phyloP scores from a whole-genome alignment of 2,329 filamentous ascomycete genomes.

The Plenodomus tracheiphilus region DNA sequence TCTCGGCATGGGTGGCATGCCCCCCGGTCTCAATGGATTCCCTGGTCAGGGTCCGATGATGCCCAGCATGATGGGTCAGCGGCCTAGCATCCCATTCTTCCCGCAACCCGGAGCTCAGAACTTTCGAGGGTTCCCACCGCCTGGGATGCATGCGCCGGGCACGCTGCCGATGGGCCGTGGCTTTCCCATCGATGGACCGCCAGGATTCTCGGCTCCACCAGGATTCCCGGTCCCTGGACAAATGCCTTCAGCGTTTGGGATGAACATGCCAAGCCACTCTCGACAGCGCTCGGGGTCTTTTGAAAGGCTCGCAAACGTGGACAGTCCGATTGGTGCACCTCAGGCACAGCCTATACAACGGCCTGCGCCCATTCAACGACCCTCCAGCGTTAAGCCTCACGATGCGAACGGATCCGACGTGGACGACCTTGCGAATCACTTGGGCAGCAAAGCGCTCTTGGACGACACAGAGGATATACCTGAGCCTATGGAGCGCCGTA shows the following conservation, averaged over 20 bases:
- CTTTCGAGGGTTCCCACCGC: conserved; percentile 61
- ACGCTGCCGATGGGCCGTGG: conserved; percentile 61
- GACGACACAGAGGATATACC: conserved; percentile 63
- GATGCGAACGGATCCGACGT: conserved; percentile 57
- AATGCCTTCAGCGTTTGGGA: conserved; percentile 44
- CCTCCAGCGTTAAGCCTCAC: conserved; percentile 69
- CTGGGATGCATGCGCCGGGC: conserved; percentile 61
- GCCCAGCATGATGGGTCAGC: conserved; percentile 56
- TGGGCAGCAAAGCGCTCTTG: conserved; percentile 88
- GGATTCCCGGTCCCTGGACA: conserved; percentile 35
- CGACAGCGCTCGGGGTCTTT: conserved; percentile 73
- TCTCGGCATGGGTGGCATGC: conserved; percentile 50
- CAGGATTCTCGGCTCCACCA: conserved; percentile 45
- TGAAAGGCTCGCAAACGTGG: conserved; percentile 59
- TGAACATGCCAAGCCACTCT: conserved; percentile 63
- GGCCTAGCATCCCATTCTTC: conserved; percentile 61
- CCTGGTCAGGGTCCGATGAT: conserved; percentile 60
- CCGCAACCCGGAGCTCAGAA: conserved; percentile 55
- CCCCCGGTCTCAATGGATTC: conserved; percentile 53
- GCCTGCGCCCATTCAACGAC: conserved; percentile 85
- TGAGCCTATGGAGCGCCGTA: conserved; percentile 60
- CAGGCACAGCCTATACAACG: conserved; percentile 75
- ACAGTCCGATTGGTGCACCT: conserved; percentile 54
- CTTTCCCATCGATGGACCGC: conserved; percentile 58
- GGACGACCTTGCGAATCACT: conserved; percentile 74